Evolutionary conservation across 139 green algal species (phyloP).

Genomic region (Limnomonas spitsbergensis): DNA sequence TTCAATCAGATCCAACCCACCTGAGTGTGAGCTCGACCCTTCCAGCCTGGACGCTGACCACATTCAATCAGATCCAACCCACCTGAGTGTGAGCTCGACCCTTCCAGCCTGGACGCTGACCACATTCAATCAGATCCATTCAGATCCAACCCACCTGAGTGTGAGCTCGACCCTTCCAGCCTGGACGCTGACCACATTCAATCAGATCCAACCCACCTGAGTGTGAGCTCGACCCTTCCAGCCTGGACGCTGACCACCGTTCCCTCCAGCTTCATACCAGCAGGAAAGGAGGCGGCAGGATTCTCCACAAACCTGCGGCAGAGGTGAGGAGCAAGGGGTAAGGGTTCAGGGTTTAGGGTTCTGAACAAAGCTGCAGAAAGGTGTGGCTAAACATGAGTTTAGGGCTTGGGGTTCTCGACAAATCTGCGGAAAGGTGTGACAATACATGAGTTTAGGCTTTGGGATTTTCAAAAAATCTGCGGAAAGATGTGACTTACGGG

Average conservation of each 20-base stretch:
- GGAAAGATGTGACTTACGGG: no score
- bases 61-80: neutral
- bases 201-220: neutral
- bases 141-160: neutral
- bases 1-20: neutral
- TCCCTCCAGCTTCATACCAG: slow-evolving; percentile 63
- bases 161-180: neutral
- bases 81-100: neutral
- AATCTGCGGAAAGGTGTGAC: no score
- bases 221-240: neutral
- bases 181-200: neutral
- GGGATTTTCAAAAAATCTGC: no score
- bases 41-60: neutral
- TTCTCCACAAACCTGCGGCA: slow-evolving; percentile 75
- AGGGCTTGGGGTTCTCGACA: no score
- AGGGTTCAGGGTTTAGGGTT: no score
- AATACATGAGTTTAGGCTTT: no score
- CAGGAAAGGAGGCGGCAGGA: slow-evolving; percentile 69
- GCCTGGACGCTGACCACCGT: slow-evolving; percentile 7
- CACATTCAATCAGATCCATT: neutral
- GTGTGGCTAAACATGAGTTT: no score
- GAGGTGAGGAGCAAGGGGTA: neutral
- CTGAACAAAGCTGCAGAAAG: no score
- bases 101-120: neutral
- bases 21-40: neutral